phyloP scores from a whole-genome alignment of 1,284 basidiomycete species.

The Quambalaria eucalypti region DNA sequence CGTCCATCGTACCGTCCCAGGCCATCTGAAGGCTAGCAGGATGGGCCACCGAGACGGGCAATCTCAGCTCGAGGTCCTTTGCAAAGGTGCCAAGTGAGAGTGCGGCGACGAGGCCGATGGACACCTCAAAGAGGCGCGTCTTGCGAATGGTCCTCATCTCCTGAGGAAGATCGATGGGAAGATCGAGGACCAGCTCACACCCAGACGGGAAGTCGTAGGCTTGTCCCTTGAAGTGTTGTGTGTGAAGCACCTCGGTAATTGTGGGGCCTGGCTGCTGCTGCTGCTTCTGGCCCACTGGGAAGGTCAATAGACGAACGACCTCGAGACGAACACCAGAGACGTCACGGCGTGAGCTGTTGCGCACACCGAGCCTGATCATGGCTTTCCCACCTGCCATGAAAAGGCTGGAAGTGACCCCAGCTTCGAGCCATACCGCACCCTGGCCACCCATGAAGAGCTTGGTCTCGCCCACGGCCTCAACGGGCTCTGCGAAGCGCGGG shows the following conservation, averaged over 20 bases:
- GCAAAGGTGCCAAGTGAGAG: slow-evolving; percentile 34
- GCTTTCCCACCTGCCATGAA: slow-evolving; percentile 32
- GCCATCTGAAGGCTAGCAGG: slow-evolving; percentile 20
- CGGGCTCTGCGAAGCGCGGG: slow-evolving; percentile 19
- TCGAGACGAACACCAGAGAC: slow-evolving; percentile 31
- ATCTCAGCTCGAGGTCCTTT: slow-evolving; percentile 33
- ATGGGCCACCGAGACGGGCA: slow-evolving; percentile 36
- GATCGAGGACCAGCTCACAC: slow-evolving; percentile 24
- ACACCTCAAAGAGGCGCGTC: slow-evolving; percentile 34
- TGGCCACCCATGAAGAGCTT: slow-evolving; percentile 40
- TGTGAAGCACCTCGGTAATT: slow-evolving; percentile 35
- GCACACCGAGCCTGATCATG: slow-evolving; percentile 28
- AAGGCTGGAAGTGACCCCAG: slow-evolving; percentile 24
- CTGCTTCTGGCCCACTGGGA: slow-evolving; percentile 19
- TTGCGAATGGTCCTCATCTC: slow-evolving; percentile 35
- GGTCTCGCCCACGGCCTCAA: slow-evolving; percentile 34
- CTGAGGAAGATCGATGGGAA: slow-evolving; percentile 30
- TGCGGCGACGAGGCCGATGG: slow-evolving; percentile 19
- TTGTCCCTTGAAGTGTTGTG: slow-evolving; percentile 32
- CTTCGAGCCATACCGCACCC: slow-evolving; percentile 39
- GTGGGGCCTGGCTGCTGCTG: slow-evolving; percentile 27
- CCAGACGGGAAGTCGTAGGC: slow-evolving; percentile 34
- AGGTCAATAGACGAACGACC: slow-evolving; percentile 31
- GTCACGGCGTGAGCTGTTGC: slow-evolving; percentile 38
- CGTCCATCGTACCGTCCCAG: slow-evolving; percentile 8